Evolutionary conservation across 495 filamentous ascomycete genomes (phyloP), one percentile per base, ranked within the genome.

Genomic region (Trypethelium eluteriae): DNA sequence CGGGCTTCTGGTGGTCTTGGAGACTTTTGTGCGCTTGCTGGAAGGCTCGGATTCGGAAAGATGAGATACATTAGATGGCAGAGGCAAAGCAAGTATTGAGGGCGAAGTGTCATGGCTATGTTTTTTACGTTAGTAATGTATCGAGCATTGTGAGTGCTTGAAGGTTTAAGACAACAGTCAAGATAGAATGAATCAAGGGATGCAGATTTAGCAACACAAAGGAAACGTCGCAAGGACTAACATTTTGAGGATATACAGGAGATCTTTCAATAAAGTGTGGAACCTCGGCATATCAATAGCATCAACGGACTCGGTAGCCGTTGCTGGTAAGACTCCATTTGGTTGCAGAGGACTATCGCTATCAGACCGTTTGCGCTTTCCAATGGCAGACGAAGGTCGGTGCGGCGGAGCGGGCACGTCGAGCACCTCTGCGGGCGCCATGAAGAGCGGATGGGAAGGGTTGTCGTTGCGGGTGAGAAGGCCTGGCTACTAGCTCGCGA

Each of bases 51-150:
- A 68, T 7, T 69, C 66, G 46, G 68, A 62, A 41, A 68, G 67
- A 36, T 62, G 3, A 16, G 50, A 25, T 6, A 36, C 62, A 18
- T 65, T 68, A 32, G 66, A 72, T n/a, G 44, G 49, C 14, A 71
- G 38, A 39, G 72, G 62, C 38, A 66, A 67, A 18, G 71, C 50
- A 2, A 79, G 70, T 63, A 77, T 74, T 2, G 76, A 77, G 3
- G 76, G 76, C 5, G 64, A 47, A 38, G 74, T 75, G 66, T 79
- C 76, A 62, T 72, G 68, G 65, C 75, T 76, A 63, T 63, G 50
- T 7, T 35, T 44, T 7, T 3, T 32, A 36, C 32, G 66, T 72
- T 38, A 71, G 64, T 36, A 59, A 59, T 36, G 32, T 7, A 53
- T 16, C 5, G 53, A 34, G 18, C 11, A 10, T 35, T 7, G 49